These are phyloP conservation scores for Stagonosporopsis cucurbitacearum DNA, from an alignment of 2,329 filamentous ascomycete genomes.

Conservation along the genomic window DNA sequence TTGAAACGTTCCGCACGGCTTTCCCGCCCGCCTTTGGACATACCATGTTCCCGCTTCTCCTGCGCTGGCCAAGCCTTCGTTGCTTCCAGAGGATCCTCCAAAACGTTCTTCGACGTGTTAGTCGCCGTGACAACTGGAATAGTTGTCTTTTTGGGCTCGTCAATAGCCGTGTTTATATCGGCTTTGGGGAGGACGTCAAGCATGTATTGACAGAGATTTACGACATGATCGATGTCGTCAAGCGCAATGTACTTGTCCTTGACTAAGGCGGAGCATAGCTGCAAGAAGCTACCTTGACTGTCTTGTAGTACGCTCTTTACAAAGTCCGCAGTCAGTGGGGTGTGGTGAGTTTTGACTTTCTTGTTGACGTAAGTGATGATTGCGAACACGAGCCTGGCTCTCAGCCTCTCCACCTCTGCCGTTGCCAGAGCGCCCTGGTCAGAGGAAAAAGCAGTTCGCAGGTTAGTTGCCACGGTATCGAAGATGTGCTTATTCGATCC, in stretches of 20 bases:
- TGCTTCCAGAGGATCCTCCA: conserved; percentile 16
- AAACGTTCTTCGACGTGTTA: background rate
- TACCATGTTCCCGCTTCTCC: conserved; percentile 41
- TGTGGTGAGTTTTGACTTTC: conserved; percentile 16
- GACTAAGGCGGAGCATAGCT: conserved; percentile 30
- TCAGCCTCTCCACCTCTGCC: conserved; percentile 22
- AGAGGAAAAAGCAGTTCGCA: conserved; percentile 21
- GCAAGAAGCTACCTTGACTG: conserved; percentile 31
- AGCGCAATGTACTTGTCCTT: conserved; percentile 27
- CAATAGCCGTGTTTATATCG: background rate
- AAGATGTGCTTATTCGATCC: conserved; percentile 16
- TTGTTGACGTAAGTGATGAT: conserved; percentile 30
- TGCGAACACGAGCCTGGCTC: conserved; percentile 29
- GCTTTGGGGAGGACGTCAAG: conserved; percentile 24
- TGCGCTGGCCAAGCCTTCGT: conserved; percentile 37
- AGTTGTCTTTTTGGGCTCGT: no score
- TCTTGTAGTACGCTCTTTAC: conserved; percentile 26
- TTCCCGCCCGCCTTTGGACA: background rate
- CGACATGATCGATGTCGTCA: conserved; percentile 30
- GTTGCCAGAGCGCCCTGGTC: background rate
- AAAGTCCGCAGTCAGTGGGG: conserved; percentile 13
- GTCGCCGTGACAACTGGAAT: background rate
- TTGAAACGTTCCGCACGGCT: background rate
- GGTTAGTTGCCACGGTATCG: conserved; percentile 26
- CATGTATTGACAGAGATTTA: conserved; percentile 32